A percentile compares a stretch with the other conserved stretches of the same genome.
Conservation (phyloP, 495 filamentous ascomycete genomes). For the Aspergillus cavernicola region DNA sequence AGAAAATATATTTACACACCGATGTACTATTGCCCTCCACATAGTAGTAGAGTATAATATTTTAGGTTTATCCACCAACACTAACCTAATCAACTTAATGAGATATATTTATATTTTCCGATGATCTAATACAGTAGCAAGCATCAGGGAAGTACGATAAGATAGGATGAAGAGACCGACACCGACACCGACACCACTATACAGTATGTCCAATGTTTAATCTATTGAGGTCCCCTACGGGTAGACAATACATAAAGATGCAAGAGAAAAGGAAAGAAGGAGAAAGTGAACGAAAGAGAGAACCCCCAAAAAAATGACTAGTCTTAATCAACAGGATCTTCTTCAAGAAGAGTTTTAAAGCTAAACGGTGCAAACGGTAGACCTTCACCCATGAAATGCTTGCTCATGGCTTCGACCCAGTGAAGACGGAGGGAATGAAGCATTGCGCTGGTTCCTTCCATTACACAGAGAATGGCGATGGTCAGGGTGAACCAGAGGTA, state of each 20-base stretch:
- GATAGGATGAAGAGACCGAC: too few relatives aligned
- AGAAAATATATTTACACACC: too few relatives aligned
- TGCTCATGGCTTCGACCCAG: conserved; percentile 99
- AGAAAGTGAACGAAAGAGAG: conserved; percentile 11
- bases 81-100: too few relatives aligned
- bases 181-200: neutral
- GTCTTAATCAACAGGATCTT: conserved; percentile 65
- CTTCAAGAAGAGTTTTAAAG: conserved; percentile 82
- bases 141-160: too few relatives aligned
- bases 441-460: conserved; percentile 88
- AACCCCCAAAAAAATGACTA: conserved; percentile 31
- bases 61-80: too few relatives aligned
- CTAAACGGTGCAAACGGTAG: conserved; percentile 90
- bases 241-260: conserved; percentile 12
- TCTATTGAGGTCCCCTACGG: conserved; percentile 1
- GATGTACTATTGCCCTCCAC: too few relatives aligned
- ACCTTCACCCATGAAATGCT: conserved; percentile 96
- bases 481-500: conserved; percentile 85
- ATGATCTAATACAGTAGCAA: too few relatives aligned
- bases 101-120: too few relatives aligned
- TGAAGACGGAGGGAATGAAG: conserved; percentile 92
- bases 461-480: conserved; percentile 67
- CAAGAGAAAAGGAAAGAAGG: conserved; percentile 2
- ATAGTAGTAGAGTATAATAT: too few relatives aligned
- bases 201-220: neutral